These are phyloP conservation scores for Fistulinella cinereoalba DNA, from an alignment of 1,284 basidiomycete species.

Conservation along the genomic window DNA sequence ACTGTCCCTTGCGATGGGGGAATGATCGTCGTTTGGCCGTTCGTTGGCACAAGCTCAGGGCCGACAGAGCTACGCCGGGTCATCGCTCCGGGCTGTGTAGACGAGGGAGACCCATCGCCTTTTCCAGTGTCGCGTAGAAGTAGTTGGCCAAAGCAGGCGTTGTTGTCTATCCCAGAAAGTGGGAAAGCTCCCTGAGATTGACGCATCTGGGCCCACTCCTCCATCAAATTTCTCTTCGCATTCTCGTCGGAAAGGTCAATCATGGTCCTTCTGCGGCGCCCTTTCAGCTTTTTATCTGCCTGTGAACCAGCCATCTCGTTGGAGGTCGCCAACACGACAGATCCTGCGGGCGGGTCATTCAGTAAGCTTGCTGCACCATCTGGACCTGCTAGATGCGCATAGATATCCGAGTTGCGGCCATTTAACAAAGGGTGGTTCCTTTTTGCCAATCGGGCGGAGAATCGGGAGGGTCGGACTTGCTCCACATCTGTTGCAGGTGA, in stretches of 20 bases:
- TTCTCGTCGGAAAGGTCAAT: constrained; percentile 22
- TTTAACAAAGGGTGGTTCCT: constrained; percentile 18
- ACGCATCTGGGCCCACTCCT: constrained; percentile 32
- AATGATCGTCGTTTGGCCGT: constrained; percentile 2
- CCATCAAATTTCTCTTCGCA: constrained; percentile 23
- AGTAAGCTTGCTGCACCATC: constrained; percentile 10
- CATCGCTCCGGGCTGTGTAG: not conserved
- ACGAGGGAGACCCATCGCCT: constrained; percentile 1
- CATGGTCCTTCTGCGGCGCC: constrained; percentile 14
- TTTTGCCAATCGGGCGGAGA: constrained; percentile 20
- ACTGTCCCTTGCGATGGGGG: constrained; percentile 5
- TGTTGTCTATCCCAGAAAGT: constrained; percentile 9
- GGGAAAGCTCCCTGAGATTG: constrained; percentile 25
- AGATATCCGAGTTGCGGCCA: constrained; percentile 25
- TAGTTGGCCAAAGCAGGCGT: not conserved
- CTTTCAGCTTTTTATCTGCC: constrained; percentile 10
- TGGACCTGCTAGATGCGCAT: constrained; percentile 26
- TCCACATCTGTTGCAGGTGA: constrained; percentile 14
- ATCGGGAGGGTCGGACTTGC: constrained; percentile 9
- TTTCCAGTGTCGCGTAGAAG: not conserved
- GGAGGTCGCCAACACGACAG: constrained; percentile 5
- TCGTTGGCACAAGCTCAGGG: not conserved
- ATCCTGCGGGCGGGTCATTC: constrained; percentile 2
- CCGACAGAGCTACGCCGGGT: not conserved
- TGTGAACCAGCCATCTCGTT: constrained; percentile 1